Evolutionary conservation across 2,329 filamentous ascomycete species (phyloP), one percentile per base, ranked within the genome.

Genomic region (Cercospora sesami): DNA sequence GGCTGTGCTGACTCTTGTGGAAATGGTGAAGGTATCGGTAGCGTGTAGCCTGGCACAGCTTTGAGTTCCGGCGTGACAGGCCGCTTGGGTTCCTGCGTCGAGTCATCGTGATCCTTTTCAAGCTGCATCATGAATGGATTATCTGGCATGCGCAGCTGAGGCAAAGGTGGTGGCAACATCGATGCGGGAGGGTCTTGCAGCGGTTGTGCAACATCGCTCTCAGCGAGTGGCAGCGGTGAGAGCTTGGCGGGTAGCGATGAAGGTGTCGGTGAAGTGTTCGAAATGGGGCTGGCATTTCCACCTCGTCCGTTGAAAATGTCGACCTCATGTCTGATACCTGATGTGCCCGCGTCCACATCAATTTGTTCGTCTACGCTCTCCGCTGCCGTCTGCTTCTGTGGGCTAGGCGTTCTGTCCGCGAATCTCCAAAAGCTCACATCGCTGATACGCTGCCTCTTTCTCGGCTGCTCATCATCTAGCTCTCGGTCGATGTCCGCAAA

Each of bases 371-470:
- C 64, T 23, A 53, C 33, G 4, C 31, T 23, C 14, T 66, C 64
- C 26, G 21, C 58, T 14, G 58, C 63, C 7, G 64, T 53, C 0
- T 84, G 80, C 36, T 83, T 84, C 74, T 90, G 86, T 2, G 92
- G 91, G 63, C 89, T 94, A 7, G 88, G 89, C 1, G 91, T 90
- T 65, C 87, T 86, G 74, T 90, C 91, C 23, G 85, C 84, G 74
- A 94, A 91, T 70, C 86, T 89, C 94, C 94, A 97, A 30, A 87
- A 83, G 31, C 83, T 86, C 74, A 88, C 89, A 62, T 87, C 83
- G 55, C 89, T 88, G 75, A 92, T 94, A 66, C 90, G 89, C 62
- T 86, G 87, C 64, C 87, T 86, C 79, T 94, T 96, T 69, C 87
- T 89, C 30, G 87, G 87, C 74, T 68, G 63, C 5, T 86, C 87